These are phyloP conservation scores for Corinectria fuckeliana DNA, from an alignment of 2,329 filamentous ascomycete genomes.

Conservation along the genomic window DNA sequence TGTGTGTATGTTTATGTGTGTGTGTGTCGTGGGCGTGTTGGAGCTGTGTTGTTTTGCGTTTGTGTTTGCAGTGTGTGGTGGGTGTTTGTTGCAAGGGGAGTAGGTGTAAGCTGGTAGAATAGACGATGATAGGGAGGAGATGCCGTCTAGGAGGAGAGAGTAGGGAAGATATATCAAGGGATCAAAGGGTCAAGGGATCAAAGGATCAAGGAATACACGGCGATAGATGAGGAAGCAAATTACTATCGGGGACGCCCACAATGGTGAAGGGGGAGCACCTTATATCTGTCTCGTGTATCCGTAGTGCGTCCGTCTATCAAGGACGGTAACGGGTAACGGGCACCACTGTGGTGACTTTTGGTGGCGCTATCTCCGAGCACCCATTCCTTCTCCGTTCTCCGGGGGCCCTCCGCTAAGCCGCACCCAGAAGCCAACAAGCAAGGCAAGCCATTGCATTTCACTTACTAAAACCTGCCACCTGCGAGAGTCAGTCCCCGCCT, in stretches of 20 bases:
- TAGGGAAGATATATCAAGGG: too few relatives aligned
- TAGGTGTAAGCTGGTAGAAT: neutral
- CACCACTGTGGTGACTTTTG: neutral
- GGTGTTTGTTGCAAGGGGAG: neutral
- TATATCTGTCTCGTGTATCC: too few relatives aligned
- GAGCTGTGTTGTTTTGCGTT: neutral
- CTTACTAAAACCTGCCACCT: neutral
- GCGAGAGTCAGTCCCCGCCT: neutral
- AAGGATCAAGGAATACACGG: neutral
- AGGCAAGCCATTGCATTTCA: neutral
- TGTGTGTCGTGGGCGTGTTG: neutral
- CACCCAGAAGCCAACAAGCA: neutral
- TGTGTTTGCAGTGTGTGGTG: neutral
- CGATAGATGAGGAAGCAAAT: neutral
- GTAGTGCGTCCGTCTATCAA: neutral
- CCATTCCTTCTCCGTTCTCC: neutral
- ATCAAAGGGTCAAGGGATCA: neutral
- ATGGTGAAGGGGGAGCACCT: neutral
- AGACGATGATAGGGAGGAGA: neutral
- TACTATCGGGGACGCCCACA: neutral
- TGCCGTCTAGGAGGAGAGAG: neutral
- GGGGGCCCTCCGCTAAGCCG: conserved; percentile 10
- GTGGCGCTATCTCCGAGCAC: neutral
- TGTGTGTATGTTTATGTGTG: neutral
- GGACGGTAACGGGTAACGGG: neutral